phyloP scores from a whole-genome alignment of 768 basidiomycete species.

The Sutorius australiensis region DNA sequence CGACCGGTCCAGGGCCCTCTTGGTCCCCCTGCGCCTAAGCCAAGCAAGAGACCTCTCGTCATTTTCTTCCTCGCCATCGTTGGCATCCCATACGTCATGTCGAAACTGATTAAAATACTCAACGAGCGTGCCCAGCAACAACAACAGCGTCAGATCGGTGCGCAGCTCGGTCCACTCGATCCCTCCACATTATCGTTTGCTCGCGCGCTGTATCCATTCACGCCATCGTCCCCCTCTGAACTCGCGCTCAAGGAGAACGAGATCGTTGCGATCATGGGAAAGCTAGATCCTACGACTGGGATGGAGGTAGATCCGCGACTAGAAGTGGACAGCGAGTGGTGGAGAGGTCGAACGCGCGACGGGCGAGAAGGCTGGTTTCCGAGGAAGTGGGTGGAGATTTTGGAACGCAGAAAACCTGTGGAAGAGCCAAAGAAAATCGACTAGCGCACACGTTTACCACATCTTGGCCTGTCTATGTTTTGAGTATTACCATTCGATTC shows the following conservation, averaged over 20 bases:
- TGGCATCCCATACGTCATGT: constrained; percentile 92
- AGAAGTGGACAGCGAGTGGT: constrained; percentile 74
- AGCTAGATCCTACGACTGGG: constrained; percentile 67
- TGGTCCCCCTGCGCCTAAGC: constrained; percentile 45
- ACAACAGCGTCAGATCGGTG: constrained; percentile 36
- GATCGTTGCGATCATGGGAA: constrained; percentile 88
- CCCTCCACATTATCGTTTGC: constrained; percentile 82
- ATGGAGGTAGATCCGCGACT: constrained; percentile 64
- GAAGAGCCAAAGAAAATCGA: constrained; percentile 41
- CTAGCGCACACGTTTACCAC: constrained; percentile 14
- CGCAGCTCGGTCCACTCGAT: constrained; percentile 55
- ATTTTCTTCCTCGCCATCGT: constrained; percentile 92
- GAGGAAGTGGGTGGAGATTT: constrained; percentile 76
- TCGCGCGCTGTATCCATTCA: constrained; percentile 75
- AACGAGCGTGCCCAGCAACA: constrained; percentile 56
- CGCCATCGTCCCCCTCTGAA: constrained; percentile 70
- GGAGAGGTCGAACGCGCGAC: constrained; percentile 89
- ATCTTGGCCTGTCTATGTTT: neutral
- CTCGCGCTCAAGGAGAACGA: constrained; percentile 82
- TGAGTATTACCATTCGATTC: neutral
- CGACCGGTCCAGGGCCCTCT: constrained; percentile 50
- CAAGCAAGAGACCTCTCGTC: constrained; percentile 86
- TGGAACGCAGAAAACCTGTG: constrained; percentile 43
- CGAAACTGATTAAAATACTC: constrained; percentile 78
- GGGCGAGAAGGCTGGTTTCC: constrained; percentile 96